A percentile compares a stretch with the other conserved stretches of the same genome.
These are phyloP conservation scores for Prunus mume DNA, from an alignment of 306 rosid genomes.

Conservation along the genomic window DNA sequence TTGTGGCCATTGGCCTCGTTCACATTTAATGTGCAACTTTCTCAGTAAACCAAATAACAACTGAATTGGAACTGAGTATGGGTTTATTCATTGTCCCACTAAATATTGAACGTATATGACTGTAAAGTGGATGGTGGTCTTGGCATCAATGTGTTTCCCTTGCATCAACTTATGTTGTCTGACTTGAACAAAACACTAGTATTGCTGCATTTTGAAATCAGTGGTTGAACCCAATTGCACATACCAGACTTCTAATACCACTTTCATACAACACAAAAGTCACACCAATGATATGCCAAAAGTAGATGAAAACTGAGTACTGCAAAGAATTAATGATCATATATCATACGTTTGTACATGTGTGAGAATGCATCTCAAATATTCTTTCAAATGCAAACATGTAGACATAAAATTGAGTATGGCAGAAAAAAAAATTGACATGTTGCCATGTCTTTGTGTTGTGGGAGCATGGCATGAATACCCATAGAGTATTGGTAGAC, in stretches of 20 bases:
- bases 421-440: neutral
- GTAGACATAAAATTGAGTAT: neutral
- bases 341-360: neutral
- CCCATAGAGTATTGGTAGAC: conserved; percentile 1
- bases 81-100: neutral
- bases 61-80: neutral
- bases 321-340: neutral
- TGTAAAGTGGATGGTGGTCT: neutral
- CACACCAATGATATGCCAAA: neutral
- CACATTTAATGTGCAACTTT: neutral
- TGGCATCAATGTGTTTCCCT: neutral
- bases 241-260: neutral
- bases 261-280: neutral
- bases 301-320: neutral
- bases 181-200: neutral
- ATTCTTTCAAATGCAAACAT: neutral
- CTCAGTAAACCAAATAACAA: neutral
- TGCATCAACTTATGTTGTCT: neutral
- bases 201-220: neutral
- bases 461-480: neutral
- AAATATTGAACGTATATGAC: neutral
- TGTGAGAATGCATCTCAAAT: neutral
- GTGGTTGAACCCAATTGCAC: neutral
- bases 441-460: neutral
- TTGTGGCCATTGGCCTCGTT: neutral